Evolutionary conservation across 1,284 basidiomycete genomes (phyloP).

Genomic region (Singerocomus inundabilis): DNA sequence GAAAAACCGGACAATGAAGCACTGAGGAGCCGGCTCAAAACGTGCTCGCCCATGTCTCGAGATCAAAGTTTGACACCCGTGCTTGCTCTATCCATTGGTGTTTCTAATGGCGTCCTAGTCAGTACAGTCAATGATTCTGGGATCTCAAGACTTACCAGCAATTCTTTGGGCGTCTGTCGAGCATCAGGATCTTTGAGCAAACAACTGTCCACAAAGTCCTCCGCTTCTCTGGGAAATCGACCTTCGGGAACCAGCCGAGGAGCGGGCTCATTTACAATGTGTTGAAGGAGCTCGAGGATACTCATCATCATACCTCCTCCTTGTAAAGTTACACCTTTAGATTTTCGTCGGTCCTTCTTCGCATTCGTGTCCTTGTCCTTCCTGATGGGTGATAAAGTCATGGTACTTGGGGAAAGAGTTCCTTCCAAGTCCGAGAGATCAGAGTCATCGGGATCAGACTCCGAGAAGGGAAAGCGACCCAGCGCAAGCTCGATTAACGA

Average conservation of each 20-base stretch:
- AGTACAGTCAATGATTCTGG: neutral
- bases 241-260: conserved; percentile 73
- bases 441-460: conserved; percentile 61
- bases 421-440: conserved; percentile 70
- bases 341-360: conserved; percentile 60
- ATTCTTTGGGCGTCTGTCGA: conserved; percentile 77
- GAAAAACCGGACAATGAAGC: conserved; percentile 8
- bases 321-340: conserved; percentile 83
- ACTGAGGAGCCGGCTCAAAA: conserved; percentile 40
- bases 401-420: conserved; percentile 58
- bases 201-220: conserved; percentile 81
- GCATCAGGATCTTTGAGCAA: conserved; percentile 79
- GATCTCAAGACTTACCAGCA: conserved; percentile 56
- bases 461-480: conserved; percentile 90
- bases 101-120: conserved; percentile 40
- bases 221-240: conserved; percentile 69
- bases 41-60: conserved; percentile 63
- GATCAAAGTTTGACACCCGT: conserved; percentile 49
- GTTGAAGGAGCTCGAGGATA: conserved; percentile 94
- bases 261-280: conserved; percentile 96
- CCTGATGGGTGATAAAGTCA: conserved; percentile 33
- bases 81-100: conserved; percentile 58
- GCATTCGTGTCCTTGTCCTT: conserved; percentile 38
- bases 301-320: conserved; percentile 94
- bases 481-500: conserved; percentile 92